Evolutionary conservation across 768 basidiomycete genomes (phyloP).

Genomic region (Serendipita sp.): DNA sequence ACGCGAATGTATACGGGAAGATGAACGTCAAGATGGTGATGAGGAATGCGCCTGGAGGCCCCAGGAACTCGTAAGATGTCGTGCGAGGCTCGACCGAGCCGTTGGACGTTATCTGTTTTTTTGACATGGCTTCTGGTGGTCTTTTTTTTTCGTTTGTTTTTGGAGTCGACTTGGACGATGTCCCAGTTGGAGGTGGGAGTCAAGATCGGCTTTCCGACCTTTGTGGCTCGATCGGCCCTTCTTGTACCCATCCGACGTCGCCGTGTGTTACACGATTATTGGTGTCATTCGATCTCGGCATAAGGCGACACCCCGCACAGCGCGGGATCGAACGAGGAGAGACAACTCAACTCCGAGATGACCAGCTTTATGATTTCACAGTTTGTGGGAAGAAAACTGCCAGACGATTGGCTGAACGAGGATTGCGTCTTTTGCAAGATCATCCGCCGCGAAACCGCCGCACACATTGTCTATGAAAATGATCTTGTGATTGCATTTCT

Average conservation of each 20-base stretch:
- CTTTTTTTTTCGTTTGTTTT: not conserved
- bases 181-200: not conserved
- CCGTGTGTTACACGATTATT: too few relatives aligned
- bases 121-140: not conserved
- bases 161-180: not conserved
- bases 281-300: not conserved
- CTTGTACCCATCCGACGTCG: too few relatives aligned
- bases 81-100: conserved; percentile 47
- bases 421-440: conserved; percentile 55
- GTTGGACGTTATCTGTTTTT: not conserved
- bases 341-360: conserved; percentile 25
- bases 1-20: conserved; percentile 59
- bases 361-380: conserved; percentile 60
- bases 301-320: not conserved
- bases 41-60: conserved; percentile 51
- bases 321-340: too few relatives aligned
- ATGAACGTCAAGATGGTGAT: conserved; percentile 35
- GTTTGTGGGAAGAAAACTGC: conserved; percentile 33
- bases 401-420: conserved; percentile 32
- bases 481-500: conserved; percentile 50
- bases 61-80: conserved; percentile 63
- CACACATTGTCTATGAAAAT: conserved; percentile 41
- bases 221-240: not conserved
- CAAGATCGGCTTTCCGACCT: too few relatives aligned
- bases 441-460: conserved; percentile 31